phyloP scores from a whole-genome alignment of 495 filamentous ascomycete species.

The Sordaria brevicollis region DNA sequence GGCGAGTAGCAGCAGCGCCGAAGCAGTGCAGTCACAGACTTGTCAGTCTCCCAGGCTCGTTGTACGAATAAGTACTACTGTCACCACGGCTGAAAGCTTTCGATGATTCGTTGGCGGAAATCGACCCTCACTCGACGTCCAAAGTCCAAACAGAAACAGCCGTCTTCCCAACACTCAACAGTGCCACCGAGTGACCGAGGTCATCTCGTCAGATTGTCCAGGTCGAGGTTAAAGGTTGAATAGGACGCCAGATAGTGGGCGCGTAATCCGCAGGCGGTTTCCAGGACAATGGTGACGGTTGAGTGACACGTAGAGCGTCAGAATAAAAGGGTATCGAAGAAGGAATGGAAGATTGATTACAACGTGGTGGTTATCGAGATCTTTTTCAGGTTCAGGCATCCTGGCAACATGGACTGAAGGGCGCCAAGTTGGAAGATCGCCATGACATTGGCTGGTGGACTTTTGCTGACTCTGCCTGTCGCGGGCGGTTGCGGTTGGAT shows the following conservation, averaged over 20 bases:
- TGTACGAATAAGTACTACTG: not conserved
- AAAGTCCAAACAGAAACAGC: not conserved
- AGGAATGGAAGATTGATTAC: not conserved
- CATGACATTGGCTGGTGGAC: not conserved
- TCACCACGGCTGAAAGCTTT: not conserved
- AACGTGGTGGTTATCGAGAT: not conserved
- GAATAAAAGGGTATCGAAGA: not conserved
- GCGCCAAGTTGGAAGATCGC: not conserved
- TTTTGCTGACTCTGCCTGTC: not conserved
- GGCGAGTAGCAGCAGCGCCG: not conserved
- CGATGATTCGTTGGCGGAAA: not conserved
- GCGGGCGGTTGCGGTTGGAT: not conserved
- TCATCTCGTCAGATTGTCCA: not conserved
- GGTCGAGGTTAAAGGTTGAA: not conserved
- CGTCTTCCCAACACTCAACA: not conserved
- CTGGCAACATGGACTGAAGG: not conserved
- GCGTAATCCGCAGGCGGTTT: not conserved
- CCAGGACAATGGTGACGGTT: not conserved
- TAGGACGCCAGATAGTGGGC: not conserved
- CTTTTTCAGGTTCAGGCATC: not conserved
- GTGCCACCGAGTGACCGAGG: not conserved
- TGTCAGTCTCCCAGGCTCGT: not conserved
- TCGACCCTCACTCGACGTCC: not conserved
- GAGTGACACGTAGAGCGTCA: not conserved
- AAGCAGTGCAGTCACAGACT: not conserved